These are phyloP conservation scores for Sugiyamaella floridensis DNA, from an alignment of 805 yeast genomes.

Conservation along the genomic window DNA sequence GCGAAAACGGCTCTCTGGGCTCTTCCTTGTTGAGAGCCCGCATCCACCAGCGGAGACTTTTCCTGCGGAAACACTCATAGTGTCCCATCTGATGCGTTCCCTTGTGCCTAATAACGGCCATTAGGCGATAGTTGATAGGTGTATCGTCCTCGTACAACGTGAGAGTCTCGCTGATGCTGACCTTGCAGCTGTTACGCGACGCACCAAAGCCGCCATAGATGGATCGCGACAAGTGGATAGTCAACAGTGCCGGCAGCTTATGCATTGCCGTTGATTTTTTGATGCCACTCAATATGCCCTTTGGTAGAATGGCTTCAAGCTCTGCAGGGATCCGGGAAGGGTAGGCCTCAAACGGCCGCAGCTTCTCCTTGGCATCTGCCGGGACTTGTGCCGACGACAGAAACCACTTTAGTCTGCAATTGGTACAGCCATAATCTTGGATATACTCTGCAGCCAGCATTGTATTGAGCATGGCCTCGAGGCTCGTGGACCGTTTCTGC, in stretches of 20 bases:
- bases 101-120: slow-evolving; percentile 72
- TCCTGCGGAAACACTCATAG: slow-evolving; percentile 78
- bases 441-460: slow-evolving; percentile 63
- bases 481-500: slow-evolving; percentile 37
- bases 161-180: slow-evolving; percentile 52
- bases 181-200: slow-evolving; percentile 68
- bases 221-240: slow-evolving; percentile 83
- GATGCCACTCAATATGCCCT: slow-evolving; percentile 53
- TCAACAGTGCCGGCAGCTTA: slow-evolving; percentile 62
- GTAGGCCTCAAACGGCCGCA: slow-evolving; percentile 47
- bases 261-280: slow-evolving; percentile 56
- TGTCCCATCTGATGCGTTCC: slow-evolving; percentile 90
- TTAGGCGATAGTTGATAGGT: slow-evolving; percentile 46
- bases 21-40: not conserved
- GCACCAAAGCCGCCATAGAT: slow-evolving; percentile 60
- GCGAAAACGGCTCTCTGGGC: not conserved
- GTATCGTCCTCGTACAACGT: slow-evolving; percentile 30
- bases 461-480: slow-evolving; percentile 49
- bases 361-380: slow-evolving; percentile 25
- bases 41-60: slow-evolving; percentile 33
- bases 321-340: slow-evolving; percentile 35
- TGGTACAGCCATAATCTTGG: slow-evolving; percentile 66
- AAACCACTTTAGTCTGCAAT: slow-evolving; percentile 47
- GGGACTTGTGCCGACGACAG: not conserved
- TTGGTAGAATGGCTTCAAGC: slow-evolving; percentile 32